These are phyloP conservation scores for Fragaria ananassa DNA, from an alignment of 306 rosid species.

Conservation along the genomic window DNA sequence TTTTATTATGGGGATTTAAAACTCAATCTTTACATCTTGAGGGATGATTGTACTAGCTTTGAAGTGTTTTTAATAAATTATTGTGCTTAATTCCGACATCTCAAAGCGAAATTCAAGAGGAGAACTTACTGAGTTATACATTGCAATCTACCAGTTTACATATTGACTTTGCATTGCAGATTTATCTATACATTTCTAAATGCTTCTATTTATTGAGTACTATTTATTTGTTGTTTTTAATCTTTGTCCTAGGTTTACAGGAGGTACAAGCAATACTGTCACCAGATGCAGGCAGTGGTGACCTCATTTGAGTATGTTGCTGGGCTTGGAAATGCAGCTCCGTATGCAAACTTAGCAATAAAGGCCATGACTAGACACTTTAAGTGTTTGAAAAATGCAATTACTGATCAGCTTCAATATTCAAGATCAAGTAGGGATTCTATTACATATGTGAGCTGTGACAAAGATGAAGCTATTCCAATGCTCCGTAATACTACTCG, in stretches of 20 bases:
- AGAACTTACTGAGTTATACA: too few species aligned
- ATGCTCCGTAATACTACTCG: slow-evolving; percentile 34
- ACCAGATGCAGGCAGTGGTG: slow-evolving; percentile 68
- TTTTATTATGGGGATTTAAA: background rate
- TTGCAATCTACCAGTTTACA: background rate
- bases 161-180: background rate
- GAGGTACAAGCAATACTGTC: slow-evolving; percentile 82
- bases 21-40: background rate
- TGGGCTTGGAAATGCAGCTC: slow-evolving; percentile 75
- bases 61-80: background rate
- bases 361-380: slow-evolving; percentile 82
- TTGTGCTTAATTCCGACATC: background rate
- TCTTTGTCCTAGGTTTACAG: slow-evolving; percentile 55
- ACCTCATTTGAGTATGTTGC: slow-evolving; percentile 80
- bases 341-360: slow-evolving; percentile 73
- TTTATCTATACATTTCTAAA: background rate
- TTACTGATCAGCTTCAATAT: slow-evolving; percentile 66
- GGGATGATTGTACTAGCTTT: background rate
- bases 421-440: slow-evolving; percentile 33
- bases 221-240: background rate
- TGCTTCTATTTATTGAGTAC: background rate
- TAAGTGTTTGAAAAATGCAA: slow-evolving; percentile 65
- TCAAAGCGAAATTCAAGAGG: too few species aligned
- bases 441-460: slow-evolving; percentile 25
- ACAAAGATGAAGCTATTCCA: slow-evolving; percentile 38